Percentiles rank a stretch among this genome's conserved stretches.
phyloP scores from a whole-genome alignment of 768 basidiomycete species.

The Termitomyces sp. region DNA sequence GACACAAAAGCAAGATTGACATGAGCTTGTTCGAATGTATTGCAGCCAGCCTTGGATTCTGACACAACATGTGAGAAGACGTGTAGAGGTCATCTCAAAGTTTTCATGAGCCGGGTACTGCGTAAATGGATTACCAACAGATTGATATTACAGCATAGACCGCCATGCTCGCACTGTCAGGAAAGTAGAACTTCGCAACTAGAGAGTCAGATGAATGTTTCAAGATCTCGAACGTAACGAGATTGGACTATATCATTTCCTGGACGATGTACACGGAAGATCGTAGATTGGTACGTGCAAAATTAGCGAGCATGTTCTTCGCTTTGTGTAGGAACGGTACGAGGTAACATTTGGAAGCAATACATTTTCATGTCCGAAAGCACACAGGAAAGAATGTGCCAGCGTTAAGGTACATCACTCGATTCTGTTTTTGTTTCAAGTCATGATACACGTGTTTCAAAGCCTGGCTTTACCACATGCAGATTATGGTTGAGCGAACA shows the following conservation, averaged over 20 bases:
- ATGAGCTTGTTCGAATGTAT: background rate
- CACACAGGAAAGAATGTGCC: background rate
- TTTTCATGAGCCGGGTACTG: background rate
- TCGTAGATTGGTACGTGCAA: no score
- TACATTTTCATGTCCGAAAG: background rate
- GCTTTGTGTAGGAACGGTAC: background rate
- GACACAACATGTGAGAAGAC: background rate
- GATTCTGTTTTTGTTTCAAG: background rate
- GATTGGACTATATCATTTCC: background rate
- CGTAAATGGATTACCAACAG: background rate
- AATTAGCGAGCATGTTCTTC: no score
- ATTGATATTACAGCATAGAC: background rate
- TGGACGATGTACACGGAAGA: background rate
- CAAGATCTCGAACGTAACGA: no score
- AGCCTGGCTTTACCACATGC: no score
- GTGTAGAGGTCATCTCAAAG: background rate
- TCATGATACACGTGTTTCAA: background rate
- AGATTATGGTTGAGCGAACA: background rate
- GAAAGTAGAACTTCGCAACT: background rate
- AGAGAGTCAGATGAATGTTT: background rate
- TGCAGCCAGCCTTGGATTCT: background rate
- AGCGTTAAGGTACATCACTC: background rate
- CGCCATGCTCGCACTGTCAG: background rate
- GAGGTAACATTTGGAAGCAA: background rate
- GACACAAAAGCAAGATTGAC: background rate